phyloP scores from a whole-genome alignment of 495 filamentous ascomycete species.

The Immersiella caudata region DNA sequence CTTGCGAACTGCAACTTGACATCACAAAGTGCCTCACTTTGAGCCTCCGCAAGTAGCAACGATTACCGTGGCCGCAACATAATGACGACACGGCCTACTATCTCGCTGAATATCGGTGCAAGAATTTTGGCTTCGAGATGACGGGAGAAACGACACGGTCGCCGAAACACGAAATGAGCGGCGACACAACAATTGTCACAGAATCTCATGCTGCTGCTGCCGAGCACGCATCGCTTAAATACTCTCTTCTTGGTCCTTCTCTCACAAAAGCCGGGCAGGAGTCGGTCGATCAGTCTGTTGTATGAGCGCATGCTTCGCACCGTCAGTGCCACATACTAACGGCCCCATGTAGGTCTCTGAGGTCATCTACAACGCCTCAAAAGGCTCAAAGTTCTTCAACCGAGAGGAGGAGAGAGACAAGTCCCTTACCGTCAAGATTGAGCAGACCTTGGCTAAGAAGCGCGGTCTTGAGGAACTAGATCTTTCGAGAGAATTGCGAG shows the following conservation, averaged over 20 bases:
- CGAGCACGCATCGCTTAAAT: constrained; percentile 54
- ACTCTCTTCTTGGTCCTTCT: constrained; percentile 84
- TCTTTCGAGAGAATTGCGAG: constrained; percentile 68
- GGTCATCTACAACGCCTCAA: constrained; percentile 95
- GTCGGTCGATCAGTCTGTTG: constrained; percentile 75
- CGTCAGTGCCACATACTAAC: not conserved
- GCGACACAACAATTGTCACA: not conserved
- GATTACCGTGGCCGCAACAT: not conserved
- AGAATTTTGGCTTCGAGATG: not conserved
- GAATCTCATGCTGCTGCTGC: not conserved
- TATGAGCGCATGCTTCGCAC: not conserved
- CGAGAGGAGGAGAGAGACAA: constrained; percentile 85
- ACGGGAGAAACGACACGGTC: constrained; percentile 6
- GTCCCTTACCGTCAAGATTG: constrained; percentile 83
- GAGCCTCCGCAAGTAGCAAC: not conserved
- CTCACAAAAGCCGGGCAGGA: constrained; percentile 95
- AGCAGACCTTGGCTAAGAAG: constrained; percentile 76
- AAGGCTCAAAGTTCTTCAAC: constrained; percentile 95
- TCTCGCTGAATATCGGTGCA: not conserved
- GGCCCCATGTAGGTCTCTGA: constrained; percentile 69
- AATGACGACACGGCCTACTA: not conserved
- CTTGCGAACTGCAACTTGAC: not conserved
- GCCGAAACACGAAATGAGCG: not conserved
- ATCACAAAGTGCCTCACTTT: not conserved
- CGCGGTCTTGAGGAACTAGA: constrained; percentile 75